Evolutionary conservation across 2,329 filamentous ascomycete species (phyloP).

Genomic region (Diaporthe vexans): DNA sequence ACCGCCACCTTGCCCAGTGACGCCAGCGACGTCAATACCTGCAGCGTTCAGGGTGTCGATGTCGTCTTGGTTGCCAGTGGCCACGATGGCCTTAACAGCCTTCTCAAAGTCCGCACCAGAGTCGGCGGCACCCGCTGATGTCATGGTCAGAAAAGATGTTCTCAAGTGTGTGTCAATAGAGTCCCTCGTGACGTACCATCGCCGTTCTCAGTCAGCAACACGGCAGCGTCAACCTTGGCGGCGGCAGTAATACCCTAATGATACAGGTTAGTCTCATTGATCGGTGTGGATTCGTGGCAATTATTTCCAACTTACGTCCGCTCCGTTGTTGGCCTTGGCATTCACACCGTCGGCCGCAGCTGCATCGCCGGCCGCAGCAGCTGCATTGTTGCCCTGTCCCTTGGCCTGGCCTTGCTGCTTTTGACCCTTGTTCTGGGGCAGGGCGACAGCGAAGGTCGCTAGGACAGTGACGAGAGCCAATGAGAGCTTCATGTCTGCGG

Average conservation of each 20-base stretch:
- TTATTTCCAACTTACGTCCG: neutral
- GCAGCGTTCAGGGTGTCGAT: conserved; percentile 22
- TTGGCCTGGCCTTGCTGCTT: conserved; percentile 10
- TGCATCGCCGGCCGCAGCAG: neutral
- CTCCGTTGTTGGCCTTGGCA: conserved; percentile 33
- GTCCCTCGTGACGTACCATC: conserved; percentile 8
- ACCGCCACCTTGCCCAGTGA: neutral
- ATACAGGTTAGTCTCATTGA: neutral
- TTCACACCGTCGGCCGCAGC: conserved; percentile 21
- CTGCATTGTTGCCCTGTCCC: conserved; percentile 20
- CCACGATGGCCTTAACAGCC: conserved; percentile 26
- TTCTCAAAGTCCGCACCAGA: conserved; percentile 30
- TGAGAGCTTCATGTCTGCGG: conserved; percentile 26
- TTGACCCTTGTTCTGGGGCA: neutral
- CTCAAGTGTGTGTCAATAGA: neutral
- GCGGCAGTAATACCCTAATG: conserved; percentile 26
- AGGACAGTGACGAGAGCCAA: conserved; percentile 30
- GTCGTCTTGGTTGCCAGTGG: conserved; percentile 20
- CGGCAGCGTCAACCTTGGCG: conserved; percentile 34
- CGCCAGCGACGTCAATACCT: conserved; percentile 25
- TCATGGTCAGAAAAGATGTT: neutral
- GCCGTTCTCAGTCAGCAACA: conserved; percentile 24
- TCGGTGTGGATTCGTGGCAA: neutral
- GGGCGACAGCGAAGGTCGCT: conserved; percentile 31
- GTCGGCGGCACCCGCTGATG: conserved; percentile 20